Evolutionary conservation across 768 basidiomycete genomes (phyloP), one percentile per base, ranked within the genome.

Genomic region (Artomyces pyxidatus): DNA sequence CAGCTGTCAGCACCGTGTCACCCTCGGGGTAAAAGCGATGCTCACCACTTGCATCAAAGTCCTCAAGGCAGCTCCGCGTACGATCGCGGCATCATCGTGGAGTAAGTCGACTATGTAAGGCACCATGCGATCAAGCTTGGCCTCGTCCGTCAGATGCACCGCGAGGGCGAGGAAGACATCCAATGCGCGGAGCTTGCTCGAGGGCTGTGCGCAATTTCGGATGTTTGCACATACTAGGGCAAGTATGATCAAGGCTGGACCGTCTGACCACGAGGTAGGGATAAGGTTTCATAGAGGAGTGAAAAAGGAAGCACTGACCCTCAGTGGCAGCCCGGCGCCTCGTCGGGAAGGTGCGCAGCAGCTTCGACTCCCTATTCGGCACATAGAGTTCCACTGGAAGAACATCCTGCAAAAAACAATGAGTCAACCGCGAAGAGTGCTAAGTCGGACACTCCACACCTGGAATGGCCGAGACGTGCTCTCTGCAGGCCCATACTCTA

Each of bases 81-180:
- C 94, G 7, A 80, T 65, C 0, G 91, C 80, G 1, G 80, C 76
- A 17, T 94, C 93, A 58, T 99, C 94, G 51, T 86, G 82, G 17
- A 96, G 65, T 4, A 97, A 71, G 32, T 93, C 89, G 2, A 97
- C 83, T 23, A 94, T 77, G 56, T 93, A 97, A 0, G 96, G 96
- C 2, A 95, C 74, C 71, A 96, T 80, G 2, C 94, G 80, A 62
- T 99, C 96, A 45, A 97, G 68, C 62, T 94, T 94, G 3, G 93
- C 91, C 64, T 97, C 96, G 59, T 98, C 96, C 0, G 90, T 90
- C 29, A 98, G 71, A 57, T 87, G 85, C 10, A 78, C 75, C 7
- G 80, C 76, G 14, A 98, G 70, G 1, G 88, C 88, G 22, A 96
- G 74, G 48, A 96, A 85, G 4, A 95, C 75, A 58, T 97, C 92